phyloP scores from a whole-genome alignment of 1,139 yeast genomes.

The Pneumocystis canis region DNA sequence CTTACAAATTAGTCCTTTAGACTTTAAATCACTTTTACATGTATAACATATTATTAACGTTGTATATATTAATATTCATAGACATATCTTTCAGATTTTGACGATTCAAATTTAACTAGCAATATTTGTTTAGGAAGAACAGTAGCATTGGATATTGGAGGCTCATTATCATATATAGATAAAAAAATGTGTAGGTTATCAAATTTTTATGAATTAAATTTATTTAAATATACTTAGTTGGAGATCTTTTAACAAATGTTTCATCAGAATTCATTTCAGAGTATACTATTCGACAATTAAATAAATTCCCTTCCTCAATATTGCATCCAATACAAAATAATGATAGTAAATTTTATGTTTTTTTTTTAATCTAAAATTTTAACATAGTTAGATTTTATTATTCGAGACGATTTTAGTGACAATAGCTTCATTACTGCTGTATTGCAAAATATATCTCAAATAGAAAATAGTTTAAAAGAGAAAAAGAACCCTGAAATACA shows the following conservation, averaged over 20 bases:
- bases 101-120: conserved; percentile 22
- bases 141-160: conserved; percentile 82
- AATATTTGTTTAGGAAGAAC: conserved; percentile 63
- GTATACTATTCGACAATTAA: conserved; percentile 46
- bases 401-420: neutral
- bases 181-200: conserved; percentile 31
- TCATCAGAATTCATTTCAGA: conserved; percentile 65
- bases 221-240: conserved; percentile 9
- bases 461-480: conserved; percentile 5
- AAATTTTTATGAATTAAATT: neutral
- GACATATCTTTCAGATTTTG: conserved; percentile 45
- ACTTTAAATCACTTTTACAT: conserved; percentile 31
- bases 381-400: neutral
- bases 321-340: neutral
- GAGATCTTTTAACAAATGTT: conserved; percentile 36
- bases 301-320: conserved; percentile 1
- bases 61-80: conserved; percentile 45
- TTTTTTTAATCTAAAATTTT: neutral
- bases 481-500: conserved; percentile 13
- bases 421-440: neutral
- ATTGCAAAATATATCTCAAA: neutral
- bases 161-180: conserved; percentile 49
- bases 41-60: neutral
- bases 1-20: conserved; percentile 47
- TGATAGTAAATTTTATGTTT: neutral